Percentiles rank a stretch among this genome's conserved stretches.
Conservation (phyloP, 108 stramenopile genomes). For the Cafeteria roenbergensis region DNA sequence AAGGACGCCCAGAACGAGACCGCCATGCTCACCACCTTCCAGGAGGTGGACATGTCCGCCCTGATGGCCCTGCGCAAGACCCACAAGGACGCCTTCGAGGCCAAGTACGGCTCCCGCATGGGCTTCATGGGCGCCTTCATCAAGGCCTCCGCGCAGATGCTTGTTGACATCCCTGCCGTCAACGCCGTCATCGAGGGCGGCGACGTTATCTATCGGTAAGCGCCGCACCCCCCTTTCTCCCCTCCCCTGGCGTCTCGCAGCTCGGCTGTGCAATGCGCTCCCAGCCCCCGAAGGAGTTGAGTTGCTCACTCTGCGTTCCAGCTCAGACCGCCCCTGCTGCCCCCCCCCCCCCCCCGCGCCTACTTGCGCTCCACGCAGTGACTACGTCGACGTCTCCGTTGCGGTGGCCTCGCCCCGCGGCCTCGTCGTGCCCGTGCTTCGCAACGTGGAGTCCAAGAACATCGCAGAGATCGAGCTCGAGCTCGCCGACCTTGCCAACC, state of each 20-base stretch:
- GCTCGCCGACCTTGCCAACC: slow-evolving; percentile 81
- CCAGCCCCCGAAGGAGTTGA: too few relatives aligned
- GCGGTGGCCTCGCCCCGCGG: slow-evolving; percentile 89
- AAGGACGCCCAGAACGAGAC: slow-evolving; percentile 97
- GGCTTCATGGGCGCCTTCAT: slow-evolving; percentile 98
- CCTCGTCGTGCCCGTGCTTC: slow-evolving; percentile 90
- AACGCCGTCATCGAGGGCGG: slow-evolving; percentile 98
- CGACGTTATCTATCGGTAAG: slow-evolving; percentile 97
- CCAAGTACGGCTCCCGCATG: slow-evolving; percentile 90
- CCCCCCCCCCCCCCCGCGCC: too few relatives aligned
- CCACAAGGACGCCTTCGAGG: slow-evolving; percentile 85
- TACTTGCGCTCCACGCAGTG: too few relatives aligned
- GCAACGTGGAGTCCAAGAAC: slow-evolving; percentile 87
- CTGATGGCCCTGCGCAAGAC: slow-evolving; percentile 84
- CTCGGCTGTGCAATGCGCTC: too few relatives aligned
- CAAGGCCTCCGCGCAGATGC: slow-evolving; percentile 75
- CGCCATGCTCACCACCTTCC: slow-evolving; percentile 98
- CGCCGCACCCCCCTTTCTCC: too few relatives aligned
- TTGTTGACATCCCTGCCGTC: slow-evolving; percentile 81
- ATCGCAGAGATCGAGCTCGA: slow-evolving; percentile 91
- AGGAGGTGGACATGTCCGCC: slow-evolving; percentile 92
- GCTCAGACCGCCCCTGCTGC: too few relatives aligned
- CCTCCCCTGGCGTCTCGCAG: too few relatives aligned
- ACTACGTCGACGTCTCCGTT: slow-evolving; percentile 89
- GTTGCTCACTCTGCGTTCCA: too few relatives aligned